Base-by-base conservation (phyloP, 352 stramenopile species). In the Pythium brachiatum region DNA sequence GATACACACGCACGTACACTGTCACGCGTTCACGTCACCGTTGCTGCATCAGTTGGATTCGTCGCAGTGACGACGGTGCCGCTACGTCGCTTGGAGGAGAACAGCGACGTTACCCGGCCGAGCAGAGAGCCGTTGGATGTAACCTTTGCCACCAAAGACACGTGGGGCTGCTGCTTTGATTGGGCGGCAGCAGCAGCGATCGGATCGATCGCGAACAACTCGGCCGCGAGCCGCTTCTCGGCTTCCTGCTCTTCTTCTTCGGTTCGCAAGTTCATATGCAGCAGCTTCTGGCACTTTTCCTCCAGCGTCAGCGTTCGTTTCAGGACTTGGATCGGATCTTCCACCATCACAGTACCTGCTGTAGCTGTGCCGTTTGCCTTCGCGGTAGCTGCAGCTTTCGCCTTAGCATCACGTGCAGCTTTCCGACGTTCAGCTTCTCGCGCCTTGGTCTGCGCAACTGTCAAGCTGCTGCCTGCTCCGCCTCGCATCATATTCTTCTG, bases 171-270 rank as follows among this genome's bases (percentile, higher is more conserved):
- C 18, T 62, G 39, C n/a, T 54, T 16, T 9, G n/a, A 39, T 15
- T 68, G 59, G 8, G 25, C 41, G 15, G 27, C 31, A 11, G 52
- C 21, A 6, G 57, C 59, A n/a, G 66, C 66, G 31, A 72, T 16
- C 3, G 66, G 60, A 50, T 72, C 55, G 6, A 72, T 63, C 9
- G 53, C 54, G 7, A 65, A 53, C 0, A 72, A 41, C 36, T 72
- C 66, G 1, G 48, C 54, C 6, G 59, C 59, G 16, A 72, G 34
- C 5, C 54, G 54, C 31, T 59, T 56, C 23, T 72, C 48, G 0
- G 59, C 66, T 25, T 68, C 61, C n/a, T 60, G 61, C 29, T 76
- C 65, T 16, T 76, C 69, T 44, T 73, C 69, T 50, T 73, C 65
- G 1, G 69, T 71, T 15, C 64, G 56, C 65, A 76, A 64, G 27